Evolutionary conservation across 352 stramenopile species (phyloP), one percentile per base, ranked within the genome.

Genomic region (Globisporangium middletonii): DNA sequence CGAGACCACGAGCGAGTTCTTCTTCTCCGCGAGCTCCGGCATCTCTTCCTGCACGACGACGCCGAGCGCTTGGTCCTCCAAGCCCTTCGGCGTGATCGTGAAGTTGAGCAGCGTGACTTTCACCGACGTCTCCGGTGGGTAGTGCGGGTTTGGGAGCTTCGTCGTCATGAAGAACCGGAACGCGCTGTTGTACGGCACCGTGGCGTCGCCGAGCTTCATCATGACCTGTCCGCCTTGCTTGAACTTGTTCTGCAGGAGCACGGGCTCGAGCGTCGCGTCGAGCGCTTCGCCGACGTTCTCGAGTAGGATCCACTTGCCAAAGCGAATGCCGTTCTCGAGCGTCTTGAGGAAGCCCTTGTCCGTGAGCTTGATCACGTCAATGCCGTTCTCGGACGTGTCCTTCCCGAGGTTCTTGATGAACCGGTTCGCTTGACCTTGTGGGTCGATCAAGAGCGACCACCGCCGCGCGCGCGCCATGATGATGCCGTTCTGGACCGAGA

Each of bases 151-250:
- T 4, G 86, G 83, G 30, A 97, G 72, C 64, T 97, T 97, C 11
- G 91, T 97, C 2, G 91, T 97, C 79, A 97, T 96, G 69, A 94
- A 97, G 62, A 97, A 97, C 0, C 85, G 77, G 57, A 97, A 97
- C 1, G 71, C 69, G 16, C 79, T 57, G 64, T 97, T 96, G 73
- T 96, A 97, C 8, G 90, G 90, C 38, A 97, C 92, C 0, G 86
- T 97, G 13, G 82, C 80, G 55, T 97, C 91, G 1, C 91, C 91
- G 8, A 97, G 85, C 63, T 95, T 94, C 75, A 97, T 97, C 79
- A 97, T 97, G 18, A 96, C 63, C 57, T 96, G 92, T 0, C 88
- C 88, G 33, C 91, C 91, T 67, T 97, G 89, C 41, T 95, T 95
- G 68, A 97, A 97, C 37, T 95, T 97, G 56, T 89, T 92, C 54